Evolutionary conservation across 805 yeast species (phyloP), one percentile per base, ranked within the genome.

Genomic region (Metschnikowia santaceciliae): DNA sequence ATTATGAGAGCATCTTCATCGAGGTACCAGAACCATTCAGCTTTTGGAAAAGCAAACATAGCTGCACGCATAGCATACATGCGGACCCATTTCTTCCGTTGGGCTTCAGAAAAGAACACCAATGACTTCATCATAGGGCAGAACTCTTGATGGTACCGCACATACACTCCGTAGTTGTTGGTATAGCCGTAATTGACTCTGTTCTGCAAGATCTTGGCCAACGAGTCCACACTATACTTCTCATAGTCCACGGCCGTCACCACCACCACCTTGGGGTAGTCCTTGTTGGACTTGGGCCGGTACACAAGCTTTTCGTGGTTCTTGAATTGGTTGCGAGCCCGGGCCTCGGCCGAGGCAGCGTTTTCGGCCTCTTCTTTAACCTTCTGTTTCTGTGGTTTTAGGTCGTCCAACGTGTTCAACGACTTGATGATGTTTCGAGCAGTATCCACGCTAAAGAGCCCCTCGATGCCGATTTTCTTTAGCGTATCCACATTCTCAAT

Each of bases 11-110:
- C 82, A 61, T 85, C 82, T 57, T 87, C 80, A 65, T 89, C 96
- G 41, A 94, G 64, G 62, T 83, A 91, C 94, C 97, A 88, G 62
- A 91, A 84, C 75, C 89, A 86, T 65, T 88, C 82, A n/a, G 97
- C 87, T 44, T 84, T 75, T 1, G 98, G 98, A 73, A 90, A 90
- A 0, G 96, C 94, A 65, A 80, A 81, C 85, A 92, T 83, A n/a
- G 98, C 97, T 40, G 91, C 94, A 54, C 95, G 78, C 64, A 89
- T 66, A 38, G 84, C 66, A 50, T 80, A 78, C 30, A 84, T 61
- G 56, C 84, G 81, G 32, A 82, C 78, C 94, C 96, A 88, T 56
- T 72, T 74, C 30, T 75, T 69, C 50, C 71, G 71, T 56, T 81
- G 72, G 61, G 64, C 54, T 58, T 68, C 68, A 54, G 69, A 66